Percentiles rank a stretch among this genome's conserved stretches.
Conservation (phyloP, 2,329 filamentous ascomycete genomes). For the Pseudogymnoascus sp. region DNA sequence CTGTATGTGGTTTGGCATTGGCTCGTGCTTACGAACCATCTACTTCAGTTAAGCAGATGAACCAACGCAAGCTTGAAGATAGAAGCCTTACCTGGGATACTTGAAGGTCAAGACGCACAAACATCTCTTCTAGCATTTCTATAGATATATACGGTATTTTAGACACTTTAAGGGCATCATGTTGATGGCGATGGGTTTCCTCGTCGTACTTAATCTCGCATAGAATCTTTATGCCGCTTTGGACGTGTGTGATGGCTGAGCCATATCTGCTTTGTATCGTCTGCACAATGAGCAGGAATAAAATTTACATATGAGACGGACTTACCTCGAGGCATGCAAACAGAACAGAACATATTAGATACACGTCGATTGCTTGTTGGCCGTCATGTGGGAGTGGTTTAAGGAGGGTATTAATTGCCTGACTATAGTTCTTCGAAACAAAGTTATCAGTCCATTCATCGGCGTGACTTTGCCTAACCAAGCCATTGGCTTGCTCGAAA, state of each 20-base stretch:
- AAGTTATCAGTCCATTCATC: neutral
- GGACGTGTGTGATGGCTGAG: constrained; percentile 16
- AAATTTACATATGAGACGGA: neutral
- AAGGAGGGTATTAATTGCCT: neutral
- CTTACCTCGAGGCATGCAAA: neutral
- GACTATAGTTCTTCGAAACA: neutral
- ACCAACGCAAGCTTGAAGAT: neutral
- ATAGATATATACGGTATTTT: constrained; percentile 15
- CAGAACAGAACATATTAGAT: neutral
- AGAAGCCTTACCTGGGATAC: constrained; percentile 14
- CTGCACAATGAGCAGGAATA: constrained; percentile 4
- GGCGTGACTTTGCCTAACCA: neutral
- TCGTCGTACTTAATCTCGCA: constrained; percentile 16
- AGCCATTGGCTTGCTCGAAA: neutral
- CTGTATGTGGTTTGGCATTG: neutral
- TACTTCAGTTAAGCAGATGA: constrained; percentile 6
- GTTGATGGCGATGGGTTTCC: constrained; percentile 10
- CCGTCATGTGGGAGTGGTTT: neutral
- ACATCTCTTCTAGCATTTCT: constrained; percentile 15
- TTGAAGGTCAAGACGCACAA: constrained; percentile 16
- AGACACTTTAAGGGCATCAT: constrained; percentile 7
- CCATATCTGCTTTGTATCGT: constrained; percentile 20
- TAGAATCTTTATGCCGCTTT: constrained; percentile 20
- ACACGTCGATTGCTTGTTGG: neutral
- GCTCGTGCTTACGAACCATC: constrained; percentile 11